phyloP scores from a whole-genome alignment of 2,329 filamentous ascomycete species.

The Pestalotiopsis sp. region DNA sequence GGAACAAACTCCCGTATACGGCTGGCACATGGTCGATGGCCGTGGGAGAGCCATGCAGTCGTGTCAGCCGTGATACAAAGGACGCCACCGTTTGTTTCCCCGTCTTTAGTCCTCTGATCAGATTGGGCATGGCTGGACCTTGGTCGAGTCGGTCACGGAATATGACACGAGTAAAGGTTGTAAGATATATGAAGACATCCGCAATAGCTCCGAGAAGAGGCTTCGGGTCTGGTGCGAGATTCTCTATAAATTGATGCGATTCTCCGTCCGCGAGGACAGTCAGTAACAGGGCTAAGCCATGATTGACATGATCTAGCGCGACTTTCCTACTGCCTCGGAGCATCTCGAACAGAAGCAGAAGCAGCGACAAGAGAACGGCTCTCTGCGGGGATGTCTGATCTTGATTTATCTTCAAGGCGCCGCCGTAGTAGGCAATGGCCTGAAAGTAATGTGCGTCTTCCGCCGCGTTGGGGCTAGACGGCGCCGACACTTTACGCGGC shows the following conservation, averaged over 20 bases:
- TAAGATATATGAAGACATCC: constrained; percentile 23
- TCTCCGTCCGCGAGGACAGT: constrained; percentile 29
- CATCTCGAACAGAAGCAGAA: constrained; percentile 33
- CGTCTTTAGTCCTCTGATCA: constrained; percentile 18
- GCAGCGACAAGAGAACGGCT: constrained; percentile 31
- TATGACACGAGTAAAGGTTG: constrained; percentile 23
- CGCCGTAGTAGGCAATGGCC: constrained; percentile 36
- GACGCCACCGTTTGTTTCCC: constrained; percentile 27
- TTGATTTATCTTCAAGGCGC: constrained; percentile 32
- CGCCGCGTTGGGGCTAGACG: not conserved
- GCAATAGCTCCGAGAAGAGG: constrained; percentile 25
- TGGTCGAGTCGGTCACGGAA: constrained; percentile 22
- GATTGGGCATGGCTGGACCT: constrained; percentile 23
- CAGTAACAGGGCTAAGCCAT: constrained; percentile 35
- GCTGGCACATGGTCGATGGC: constrained; percentile 18
- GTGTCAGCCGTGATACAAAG: constrained; percentile 25
- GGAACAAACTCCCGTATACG: constrained; percentile 22
- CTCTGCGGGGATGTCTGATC: constrained; percentile 27
- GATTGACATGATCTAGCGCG: constrained; percentile 36
- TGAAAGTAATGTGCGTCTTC: constrained; percentile 30
- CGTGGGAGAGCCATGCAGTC: constrained; percentile 16
- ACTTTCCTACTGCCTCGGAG: constrained; percentile 31
- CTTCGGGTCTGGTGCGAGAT: constrained; percentile 25
- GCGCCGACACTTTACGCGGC: constrained; percentile 6
- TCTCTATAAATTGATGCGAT: constrained; percentile 10